phyloP scores from a whole-genome alignment of 2,329 filamentous ascomycete species.

The Fusarium mangiferae region DNA sequence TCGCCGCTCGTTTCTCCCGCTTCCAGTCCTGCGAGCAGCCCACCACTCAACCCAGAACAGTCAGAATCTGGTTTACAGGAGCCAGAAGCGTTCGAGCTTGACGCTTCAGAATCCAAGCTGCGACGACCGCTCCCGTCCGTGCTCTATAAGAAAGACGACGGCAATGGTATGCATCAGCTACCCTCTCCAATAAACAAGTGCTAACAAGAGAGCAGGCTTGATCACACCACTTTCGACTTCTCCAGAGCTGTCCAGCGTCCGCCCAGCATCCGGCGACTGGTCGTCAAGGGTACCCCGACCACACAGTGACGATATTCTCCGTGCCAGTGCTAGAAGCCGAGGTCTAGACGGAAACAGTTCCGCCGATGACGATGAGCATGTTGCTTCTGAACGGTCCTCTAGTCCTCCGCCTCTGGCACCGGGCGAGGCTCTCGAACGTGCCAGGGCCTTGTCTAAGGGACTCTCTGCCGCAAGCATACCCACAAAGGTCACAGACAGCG shows the following conservation, averaged over 20 bases:
- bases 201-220: slow-evolving; percentile 48
- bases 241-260: slow-evolving; percentile 59
- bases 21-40: slow-evolving; percentile 88
- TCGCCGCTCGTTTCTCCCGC: slow-evolving; percentile 92
- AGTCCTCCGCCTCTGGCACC: slow-evolving; percentile 80
- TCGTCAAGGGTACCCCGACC: slow-evolving; percentile 55
- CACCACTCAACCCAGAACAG: slow-evolving; percentile 64
- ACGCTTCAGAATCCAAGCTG: slow-evolving; percentile 52
- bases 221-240: slow-evolving; percentile 65
- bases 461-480: slow-evolving; percentile 92
- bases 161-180: slow-evolving; percentile 45
- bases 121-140: slow-evolving; percentile 59
- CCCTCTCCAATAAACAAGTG: neutral
- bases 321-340: slow-evolving; percentile 55
- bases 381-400: slow-evolving; percentile 68
- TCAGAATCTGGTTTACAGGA: slow-evolving; percentile 64
- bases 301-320: slow-evolving; percentile 66
- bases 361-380: slow-evolving; percentile 51
- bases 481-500: slow-evolving; percentile 88
- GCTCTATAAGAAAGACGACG: slow-evolving; percentile 46
- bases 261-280: slow-evolving; percentile 64
- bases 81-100: slow-evolving; percentile 75
- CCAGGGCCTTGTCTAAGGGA: slow-evolving; percentile 85
- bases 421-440: slow-evolving; percentile 82
- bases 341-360: slow-evolving; percentile 51